Base-by-base conservation (phyloP, 768 basidiomycete species). In the Ramaria sp. region DNA sequence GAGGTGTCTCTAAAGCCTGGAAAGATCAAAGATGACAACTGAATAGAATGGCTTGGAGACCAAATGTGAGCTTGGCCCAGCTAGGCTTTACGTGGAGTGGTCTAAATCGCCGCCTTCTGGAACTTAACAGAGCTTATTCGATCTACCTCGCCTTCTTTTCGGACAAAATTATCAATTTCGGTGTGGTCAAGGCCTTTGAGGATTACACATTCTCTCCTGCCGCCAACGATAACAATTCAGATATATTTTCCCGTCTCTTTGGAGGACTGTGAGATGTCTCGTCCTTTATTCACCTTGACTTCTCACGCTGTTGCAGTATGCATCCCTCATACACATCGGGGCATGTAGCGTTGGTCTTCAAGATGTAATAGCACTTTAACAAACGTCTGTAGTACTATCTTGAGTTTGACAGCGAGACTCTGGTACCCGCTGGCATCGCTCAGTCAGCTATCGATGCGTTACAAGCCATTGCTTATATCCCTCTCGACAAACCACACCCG, bases 281-380 rank as follows among this genome's bases (percentile, higher is more conserved):
- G 24, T 24, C 30, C 49, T 52, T 8, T 10, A 24, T 24, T 18
- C n/a, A 1, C n/a, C 25, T 34, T 18, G 34, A 2, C 1, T 1
- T 4, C 39, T 41, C 6, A 41, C 20, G 18, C 45, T 27, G 20
- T 32, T 15, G 16, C 56, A 82, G 79, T 3, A 55, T 75, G 12
- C 81, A 83, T 64, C 77, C 79, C 0, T 63, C 47, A 83, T 83
- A 47, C 74, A 77, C 58, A 65, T 73, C n/a, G 81, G 80, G 39
- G 79, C 75, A 34, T 5, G 63, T 24, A 13, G 8, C 16, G 16
- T 36, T 47, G 10, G 0, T 6, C 22, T 54, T 25, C 18, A 6
- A 34, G 16, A 44, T 55, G 20, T n/a, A 8, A 67, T 24, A 25
- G 13, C 16, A 32, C 1, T 45, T 43, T 3, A 20, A 13, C n/a